Evolutionary conservation across 768 basidiomycete genomes (phyloP).

Genomic region (Tylopilus subfusipes): DNA sequence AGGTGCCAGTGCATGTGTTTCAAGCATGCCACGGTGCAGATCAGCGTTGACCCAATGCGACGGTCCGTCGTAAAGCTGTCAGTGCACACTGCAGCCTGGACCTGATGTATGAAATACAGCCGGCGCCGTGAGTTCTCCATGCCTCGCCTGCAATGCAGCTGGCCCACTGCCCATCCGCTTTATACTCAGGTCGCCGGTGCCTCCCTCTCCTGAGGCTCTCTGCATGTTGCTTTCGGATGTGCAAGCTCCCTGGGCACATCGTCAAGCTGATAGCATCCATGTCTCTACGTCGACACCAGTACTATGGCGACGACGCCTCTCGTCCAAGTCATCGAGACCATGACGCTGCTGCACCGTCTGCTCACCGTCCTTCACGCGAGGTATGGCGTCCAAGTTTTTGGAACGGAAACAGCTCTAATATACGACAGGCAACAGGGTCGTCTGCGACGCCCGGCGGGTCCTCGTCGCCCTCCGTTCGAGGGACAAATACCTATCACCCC

Average conservation of each 20-base stretch:
- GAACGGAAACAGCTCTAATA: neutral
- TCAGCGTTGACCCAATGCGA: neutral
- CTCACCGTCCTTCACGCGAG: slow-evolving; percentile 4
- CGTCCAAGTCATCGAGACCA: neutral
- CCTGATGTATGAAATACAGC: slow-evolving; percentile 10
- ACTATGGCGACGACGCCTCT: neutral
- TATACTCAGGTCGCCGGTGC: slow-evolving; percentile 4
- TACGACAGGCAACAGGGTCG: slow-evolving; percentile 3
- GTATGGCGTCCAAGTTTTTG: slow-evolving; percentile 1
- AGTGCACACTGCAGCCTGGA: neutral
- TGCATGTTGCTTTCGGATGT: slow-evolving; percentile 14
- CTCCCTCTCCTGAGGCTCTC: neutral
- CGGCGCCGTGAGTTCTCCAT: neutral
- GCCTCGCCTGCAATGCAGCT: neutral
- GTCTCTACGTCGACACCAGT: slow-evolving; percentile 2
- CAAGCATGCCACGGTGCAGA: neutral
- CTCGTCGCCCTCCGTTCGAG: neutral
- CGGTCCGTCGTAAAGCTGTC: too few species aligned
- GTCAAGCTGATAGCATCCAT: slow-evolving; percentile 7
- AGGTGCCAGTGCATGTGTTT: too few species aligned
- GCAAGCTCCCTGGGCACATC: slow-evolving; percentile 9
- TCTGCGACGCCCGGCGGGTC: neutral
- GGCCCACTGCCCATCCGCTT: slow-evolving; percentile 10
- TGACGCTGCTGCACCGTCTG: neutral
- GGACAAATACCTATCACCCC: neutral